Evolutionary conservation across 1,284 basidiomycete genomes (phyloP), one percentile per base, ranked within the genome.

Genomic region (Microbotryum silenes-acaulis): DNA sequence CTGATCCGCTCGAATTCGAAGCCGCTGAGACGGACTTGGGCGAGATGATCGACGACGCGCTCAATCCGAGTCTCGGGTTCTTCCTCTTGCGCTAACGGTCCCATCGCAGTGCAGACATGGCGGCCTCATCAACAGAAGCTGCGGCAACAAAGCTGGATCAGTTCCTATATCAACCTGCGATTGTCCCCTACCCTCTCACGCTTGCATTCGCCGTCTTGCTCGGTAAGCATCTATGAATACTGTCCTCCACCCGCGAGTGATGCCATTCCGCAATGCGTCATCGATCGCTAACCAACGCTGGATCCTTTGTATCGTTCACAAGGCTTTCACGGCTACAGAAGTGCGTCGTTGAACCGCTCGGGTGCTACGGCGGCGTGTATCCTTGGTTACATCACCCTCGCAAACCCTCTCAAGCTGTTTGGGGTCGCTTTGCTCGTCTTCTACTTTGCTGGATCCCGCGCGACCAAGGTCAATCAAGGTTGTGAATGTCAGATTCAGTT

Each of bases 361-460:
- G 88, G 88, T n/a, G 87, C 89, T 0, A 66, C 82, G 2, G 83
- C 86, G 0, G 91, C 90, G 0, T 86, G 87, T 70, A 57, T 84
- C 6, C 83, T 90, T 9, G 91, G 91, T 9, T 82, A 83, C 72
- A 68, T 80, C 7, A 82, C 83, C 72, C 79, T 70, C 51, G 64
- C 89, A 73, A 81, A 82, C 16, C 82, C 80, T 9, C 77, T 85
- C 23, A 78, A 80, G 54, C 79, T 81, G 0, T 89, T 92, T 72
- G 89, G 88, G 12, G 76, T 83, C 7, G 80, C 84, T 0, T 79
- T 94, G 69, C 83, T 93, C 60, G 82, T 82, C 0, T 91, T 96
- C 76, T 93, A 73, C 67, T 49, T 70, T 33, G 55, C 44, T 2
- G 59, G 56, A 2, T 47, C 51, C 12, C 23, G 50, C 6, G 57